Evolutionary conservation across 2,329 filamentous ascomycete genomes (phyloP), one percentile per base, ranked within the genome.

Genomic region (Aspergillus sp.): DNA sequence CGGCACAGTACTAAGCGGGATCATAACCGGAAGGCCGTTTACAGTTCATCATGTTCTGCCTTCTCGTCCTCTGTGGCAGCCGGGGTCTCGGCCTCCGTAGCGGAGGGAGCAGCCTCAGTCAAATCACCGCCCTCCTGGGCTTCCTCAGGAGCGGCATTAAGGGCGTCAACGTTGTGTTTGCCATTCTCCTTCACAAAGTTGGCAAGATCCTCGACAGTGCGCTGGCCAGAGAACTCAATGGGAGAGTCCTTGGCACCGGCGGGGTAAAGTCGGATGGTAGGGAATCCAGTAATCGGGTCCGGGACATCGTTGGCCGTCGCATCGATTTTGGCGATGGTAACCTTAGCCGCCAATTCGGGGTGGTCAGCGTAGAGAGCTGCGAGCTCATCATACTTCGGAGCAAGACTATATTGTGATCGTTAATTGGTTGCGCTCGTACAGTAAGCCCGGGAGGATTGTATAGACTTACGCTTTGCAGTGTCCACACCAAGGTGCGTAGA

Each of bases 181-280:
- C 95, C 95, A 78, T 95, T 96, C 84, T 97, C 92, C 81, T 91
- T 89, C 79, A 99, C 86, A 83, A 99, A 99, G 72, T 89, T 85
- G 73, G 91, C 89, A 63, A 99, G 87, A 77, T 98, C 95, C 82
- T 97, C 91, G 59, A 97, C 82, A 58, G 92, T 95, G 73, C 95
- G 92, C 67, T 89, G 86, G 71, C 95, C 95, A 67, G 84, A 85
- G 87, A 97, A 99, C 70, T 92, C 91, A 65, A 97, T 79, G 61
- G 95, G 91, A 69, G 87, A 83, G 74, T 85, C 84, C 88, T 99
- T 99, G 80, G 85, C 85, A 73, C 92, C 93, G 71, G 95, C 95
- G 66, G 91, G 87, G 90, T 88, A 99, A 69, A 99, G 87, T 87
- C 98, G 98, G 87, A 99, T 97, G 78, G 95, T 99, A 60, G 95